Evolutionary conservation across 768 basidiomycete genomes (phyloP).

Genomic region (Mycena pura): DNA sequence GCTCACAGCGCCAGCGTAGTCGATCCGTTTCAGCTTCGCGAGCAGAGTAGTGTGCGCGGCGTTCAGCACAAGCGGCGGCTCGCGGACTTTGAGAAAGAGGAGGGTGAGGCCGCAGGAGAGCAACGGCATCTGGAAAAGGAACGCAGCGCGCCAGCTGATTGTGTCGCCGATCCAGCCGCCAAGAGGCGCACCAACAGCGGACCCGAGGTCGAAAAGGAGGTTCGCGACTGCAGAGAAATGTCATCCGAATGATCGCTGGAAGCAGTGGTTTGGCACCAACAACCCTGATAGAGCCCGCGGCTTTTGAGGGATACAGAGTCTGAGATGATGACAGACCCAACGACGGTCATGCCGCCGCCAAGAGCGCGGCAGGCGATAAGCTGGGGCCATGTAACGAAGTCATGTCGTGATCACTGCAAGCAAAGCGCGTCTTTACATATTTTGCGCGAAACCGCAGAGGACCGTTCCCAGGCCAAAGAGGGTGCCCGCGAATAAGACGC

Average conservation of each 20-base stretch:
- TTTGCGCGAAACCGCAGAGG: constrained; percentile 67
- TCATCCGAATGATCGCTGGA: background rate
- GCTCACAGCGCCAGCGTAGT: constrained; percentile 66
- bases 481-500: constrained; percentile 62
- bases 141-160: constrained; percentile 71
- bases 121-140: constrained; percentile 56
- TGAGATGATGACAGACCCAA: constrained; percentile 63
- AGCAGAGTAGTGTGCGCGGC: constrained; percentile 2
- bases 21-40: constrained; percentile 61
- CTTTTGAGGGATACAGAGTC: constrained; percentile 72
- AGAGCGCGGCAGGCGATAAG: constrained; percentile 65
- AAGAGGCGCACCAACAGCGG: constrained; percentile 61
- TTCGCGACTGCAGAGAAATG: constrained; percentile 14
- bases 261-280: background rate
- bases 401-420: background rate
- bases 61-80: constrained; percentile 18
- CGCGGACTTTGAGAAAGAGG: constrained; percentile 22
- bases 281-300: constrained; percentile 71
- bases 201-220: constrained; percentile 64
- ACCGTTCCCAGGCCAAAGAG: constrained; percentile 71
- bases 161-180: constrained; percentile 66
- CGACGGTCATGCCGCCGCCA: constrained; percentile 61
- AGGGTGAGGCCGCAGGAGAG: constrained; percentile 6
- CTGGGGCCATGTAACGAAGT: constrained; percentile 5
- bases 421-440: constrained; percentile 56